Base-by-base conservation (phyloP, 805 yeast genomes). In the Starmerella floris region DNA sequence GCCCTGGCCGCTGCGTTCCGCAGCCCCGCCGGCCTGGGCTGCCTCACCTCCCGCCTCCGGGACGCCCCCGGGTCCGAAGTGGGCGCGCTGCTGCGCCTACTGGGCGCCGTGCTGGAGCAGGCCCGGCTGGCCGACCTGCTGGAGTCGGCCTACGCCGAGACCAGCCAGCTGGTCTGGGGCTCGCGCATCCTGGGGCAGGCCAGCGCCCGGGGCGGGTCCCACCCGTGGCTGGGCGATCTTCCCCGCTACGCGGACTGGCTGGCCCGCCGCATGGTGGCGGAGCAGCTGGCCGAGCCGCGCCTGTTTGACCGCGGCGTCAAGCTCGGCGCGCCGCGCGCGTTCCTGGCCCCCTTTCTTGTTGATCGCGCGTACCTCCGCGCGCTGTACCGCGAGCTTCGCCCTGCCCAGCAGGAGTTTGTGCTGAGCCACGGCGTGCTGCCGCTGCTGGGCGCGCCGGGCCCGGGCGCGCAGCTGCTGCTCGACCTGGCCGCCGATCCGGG, bases 271-370 rank as follows among this genome's bases (percentile, higher is more conserved):
- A 23, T 55, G 23, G 20, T 40, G 5, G 28, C 30, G 17, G 25
- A 35, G 6, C 19, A 34, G 8, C 19, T 38, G 2, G 23, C 23
- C 10, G 52, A 47, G 6, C 10, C 47, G 1, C 27, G 37, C 3
- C 35, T 54, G 41, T 41, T 56, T 10, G 59, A 56, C 22, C 22
- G 40, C 16, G 40, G 41, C 1, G 37, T 48, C 27, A 55, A 56
- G 30, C 44, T 57, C 21, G 62, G 60, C 11, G 50, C 46, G 16
- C 51, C 59, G 2, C 15, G 26, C 28, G 45, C 19, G 8, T 42
- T 44, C 6, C 35, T 46, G 3, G n/a, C 20, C 19, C 36, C 41
- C 16, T 37, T 42, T 2, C 23, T 60, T 11, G 23, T 4, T 15
- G 16, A 35, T 22, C 16, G 10, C 20, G 3, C 19, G 26, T 34